Conservation (phyloP, 2,329 filamentous ascomycete species). For the Paramyrothecium roridum region DNA sequence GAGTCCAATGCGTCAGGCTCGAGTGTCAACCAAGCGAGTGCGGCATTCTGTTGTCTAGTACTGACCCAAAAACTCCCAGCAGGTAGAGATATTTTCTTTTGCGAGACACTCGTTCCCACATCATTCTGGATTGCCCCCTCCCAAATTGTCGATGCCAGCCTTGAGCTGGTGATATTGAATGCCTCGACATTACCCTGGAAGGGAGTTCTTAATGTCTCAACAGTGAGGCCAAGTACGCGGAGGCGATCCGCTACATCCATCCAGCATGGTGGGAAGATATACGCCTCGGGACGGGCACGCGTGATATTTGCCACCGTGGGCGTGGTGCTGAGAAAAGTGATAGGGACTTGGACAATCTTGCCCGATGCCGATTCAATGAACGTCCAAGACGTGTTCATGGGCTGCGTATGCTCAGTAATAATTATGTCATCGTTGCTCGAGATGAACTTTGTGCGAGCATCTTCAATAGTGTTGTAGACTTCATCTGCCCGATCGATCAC, state of each 20-base stretch:
- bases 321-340: constrained; percentile 24
- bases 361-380: constrained; percentile 24
- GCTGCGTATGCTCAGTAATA: constrained; percentile 19
- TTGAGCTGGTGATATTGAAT: constrained; percentile 16
- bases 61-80: constrained; percentile 25
- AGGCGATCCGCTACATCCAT: constrained; percentile 21
- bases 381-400: constrained; percentile 13
- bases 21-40: constrained; percentile 20
- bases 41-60: constrained; percentile 28
- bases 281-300: constrained; percentile 22
- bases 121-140: constrained; percentile 20
- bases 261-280: constrained; percentile 25
- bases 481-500: constrained; percentile 21
- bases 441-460: constrained; percentile 22
- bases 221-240: constrained; percentile 16
- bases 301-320: constrained; percentile 21
- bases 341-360: constrained; percentile 18
- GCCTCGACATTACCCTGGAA: constrained; percentile 23
- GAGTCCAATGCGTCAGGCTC: constrained; percentile 30
- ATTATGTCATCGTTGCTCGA: constrained; percentile 20
- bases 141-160: constrained; percentile 16
- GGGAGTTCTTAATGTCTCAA: constrained; percentile 13
- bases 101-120: constrained; percentile 8
- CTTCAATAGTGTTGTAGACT: constrained; percentile 20
- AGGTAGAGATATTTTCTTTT: constrained; percentile 16